Percentiles rank a stretch among this genome's conserved stretches.
phyloP scores from a whole-genome alignment of 345 rosid genomes.

The Stellera chamaejasme region DNA sequence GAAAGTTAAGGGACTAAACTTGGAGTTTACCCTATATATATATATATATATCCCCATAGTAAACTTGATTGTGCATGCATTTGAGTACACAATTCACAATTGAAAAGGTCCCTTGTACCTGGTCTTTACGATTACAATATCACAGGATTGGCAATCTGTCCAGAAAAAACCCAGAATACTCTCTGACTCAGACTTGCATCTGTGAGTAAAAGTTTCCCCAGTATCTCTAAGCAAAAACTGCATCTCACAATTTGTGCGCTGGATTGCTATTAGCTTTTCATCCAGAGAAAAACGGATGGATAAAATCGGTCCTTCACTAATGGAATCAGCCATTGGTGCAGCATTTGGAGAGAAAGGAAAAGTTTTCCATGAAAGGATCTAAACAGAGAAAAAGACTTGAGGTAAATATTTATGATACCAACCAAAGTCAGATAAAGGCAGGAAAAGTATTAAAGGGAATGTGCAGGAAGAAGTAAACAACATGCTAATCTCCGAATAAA shows the following conservation, averaged over 20 bases:
- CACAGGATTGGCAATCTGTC: conserved; percentile 85
- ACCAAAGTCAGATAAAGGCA: neutral
- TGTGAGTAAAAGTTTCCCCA: conserved; percentile 47
- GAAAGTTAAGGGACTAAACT: too few species aligned
- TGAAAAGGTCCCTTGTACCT: conserved; percentile 40
- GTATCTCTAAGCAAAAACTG: conserved; percentile 76
- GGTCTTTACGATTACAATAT: conserved; percentile 81
- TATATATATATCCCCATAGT: too few species aligned
- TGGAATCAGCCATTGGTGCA: conserved; percentile 64
- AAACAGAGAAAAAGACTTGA: conserved; percentile 4
- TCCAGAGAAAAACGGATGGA: conserved; percentile 76
- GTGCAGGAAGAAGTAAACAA: neutral
- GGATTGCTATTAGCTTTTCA: conserved; percentile 70
- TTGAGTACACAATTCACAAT: too few species aligned
- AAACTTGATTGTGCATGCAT: too few species aligned
- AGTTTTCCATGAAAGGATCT: conserved; percentile 88
- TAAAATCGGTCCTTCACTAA: conserved; percentile 71
- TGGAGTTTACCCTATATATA: too few species aligned
- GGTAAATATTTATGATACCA: neutral
- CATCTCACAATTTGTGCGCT: conserved; percentile 62
- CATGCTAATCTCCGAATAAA: conserved; percentile 7
- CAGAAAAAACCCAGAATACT: conserved; percentile 89
- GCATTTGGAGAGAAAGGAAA: conserved; percentile 51
- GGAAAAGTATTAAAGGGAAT: neutral
- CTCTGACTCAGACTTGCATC: conserved; percentile 70